These are phyloP conservation scores for Chlorella sp. DNA, from an alignment of 139 green algal species.

Conservation along the genomic window DNA sequence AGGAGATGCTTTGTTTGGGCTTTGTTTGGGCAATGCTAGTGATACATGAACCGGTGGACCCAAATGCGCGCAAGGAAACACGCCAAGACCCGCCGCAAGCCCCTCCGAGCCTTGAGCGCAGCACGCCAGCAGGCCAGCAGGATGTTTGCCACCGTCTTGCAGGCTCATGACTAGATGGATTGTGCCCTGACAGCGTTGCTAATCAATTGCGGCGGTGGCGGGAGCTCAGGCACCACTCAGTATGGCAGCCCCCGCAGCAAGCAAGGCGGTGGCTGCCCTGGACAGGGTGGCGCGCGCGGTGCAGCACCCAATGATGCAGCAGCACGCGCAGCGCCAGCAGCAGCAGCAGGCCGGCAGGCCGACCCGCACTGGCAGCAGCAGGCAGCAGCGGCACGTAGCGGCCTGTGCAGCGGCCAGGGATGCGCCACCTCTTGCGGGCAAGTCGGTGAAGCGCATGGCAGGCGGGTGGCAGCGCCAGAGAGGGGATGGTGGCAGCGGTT, in stretches of 20 bases:
- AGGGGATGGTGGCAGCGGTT: neutral
- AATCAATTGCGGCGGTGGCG: neutral
- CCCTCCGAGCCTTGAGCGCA: too few relatives aligned
- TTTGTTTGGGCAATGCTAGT: too few relatives aligned
- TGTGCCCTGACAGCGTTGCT: neutral
- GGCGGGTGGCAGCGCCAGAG: neutral
- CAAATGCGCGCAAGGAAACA: too few relatives aligned
- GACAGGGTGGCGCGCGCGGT: neutral
- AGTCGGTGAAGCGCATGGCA: neutral
- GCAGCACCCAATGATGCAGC: neutral
- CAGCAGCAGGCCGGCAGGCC: neutral
- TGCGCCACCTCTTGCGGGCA: neutral
- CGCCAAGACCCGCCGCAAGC: too few relatives aligned
- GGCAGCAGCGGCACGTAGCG: conserved; percentile 12
- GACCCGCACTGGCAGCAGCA: neutral
- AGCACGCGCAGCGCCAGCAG: neutral
- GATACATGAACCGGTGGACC: too few relatives aligned
- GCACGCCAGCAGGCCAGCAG: too few relatives aligned
- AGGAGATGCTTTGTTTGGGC: too few relatives aligned
- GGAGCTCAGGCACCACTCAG: neutral
- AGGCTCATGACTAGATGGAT: too few relatives aligned
- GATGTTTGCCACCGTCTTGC: too few relatives aligned
- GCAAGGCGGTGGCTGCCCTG: neutral
- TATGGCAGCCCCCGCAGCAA: neutral
- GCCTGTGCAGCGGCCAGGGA: conserved; percentile 20